Conservation (phyloP, 2,329 filamentous ascomycete species). For the Aschersonia sp. region DNA sequence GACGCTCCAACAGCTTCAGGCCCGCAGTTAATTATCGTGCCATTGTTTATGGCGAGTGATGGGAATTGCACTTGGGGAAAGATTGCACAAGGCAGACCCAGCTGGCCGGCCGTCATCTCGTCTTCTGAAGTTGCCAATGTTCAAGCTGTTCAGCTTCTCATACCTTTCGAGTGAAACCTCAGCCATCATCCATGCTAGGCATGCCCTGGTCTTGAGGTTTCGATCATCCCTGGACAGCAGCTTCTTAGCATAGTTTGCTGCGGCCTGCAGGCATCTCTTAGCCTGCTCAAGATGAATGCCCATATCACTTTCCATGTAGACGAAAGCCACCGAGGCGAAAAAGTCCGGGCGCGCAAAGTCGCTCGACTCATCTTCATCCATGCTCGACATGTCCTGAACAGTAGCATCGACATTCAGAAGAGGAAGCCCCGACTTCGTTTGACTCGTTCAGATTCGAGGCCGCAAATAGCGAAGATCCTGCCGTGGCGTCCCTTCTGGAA, state of each 20-base stretch:
- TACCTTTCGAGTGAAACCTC: not conserved
- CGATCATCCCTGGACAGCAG: not conserved
- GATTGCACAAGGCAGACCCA: not conserved
- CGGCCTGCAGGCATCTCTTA: not conserved
- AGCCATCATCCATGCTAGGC: constrained; percentile 1
- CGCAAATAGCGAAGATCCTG: too few species aligned
- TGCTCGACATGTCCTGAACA: not conserved
- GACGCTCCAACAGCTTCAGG: not conserved
- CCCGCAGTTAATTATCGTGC: not conserved
- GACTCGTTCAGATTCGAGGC: too few species aligned
- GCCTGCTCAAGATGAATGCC: not conserved
- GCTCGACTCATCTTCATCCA: not conserved
- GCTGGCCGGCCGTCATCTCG: too few species aligned
- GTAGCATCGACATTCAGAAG: not conserved
- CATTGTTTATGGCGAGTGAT: not conserved
- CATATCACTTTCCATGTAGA: not conserved
- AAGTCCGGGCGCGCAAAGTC: constrained; percentile 1
- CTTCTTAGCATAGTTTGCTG: not conserved
- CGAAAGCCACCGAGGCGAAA: not conserved
- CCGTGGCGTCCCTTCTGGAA: too few species aligned
- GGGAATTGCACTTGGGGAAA: not conserved
- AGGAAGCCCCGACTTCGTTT: not conserved
- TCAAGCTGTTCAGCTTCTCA: not conserved
- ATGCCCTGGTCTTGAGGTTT: not conserved
- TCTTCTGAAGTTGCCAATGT: not conserved